Evolutionary conservation across 2,329 filamentous ascomycete genomes (phyloP).

Genomic region (Exophiala dermatitidis): DNA sequence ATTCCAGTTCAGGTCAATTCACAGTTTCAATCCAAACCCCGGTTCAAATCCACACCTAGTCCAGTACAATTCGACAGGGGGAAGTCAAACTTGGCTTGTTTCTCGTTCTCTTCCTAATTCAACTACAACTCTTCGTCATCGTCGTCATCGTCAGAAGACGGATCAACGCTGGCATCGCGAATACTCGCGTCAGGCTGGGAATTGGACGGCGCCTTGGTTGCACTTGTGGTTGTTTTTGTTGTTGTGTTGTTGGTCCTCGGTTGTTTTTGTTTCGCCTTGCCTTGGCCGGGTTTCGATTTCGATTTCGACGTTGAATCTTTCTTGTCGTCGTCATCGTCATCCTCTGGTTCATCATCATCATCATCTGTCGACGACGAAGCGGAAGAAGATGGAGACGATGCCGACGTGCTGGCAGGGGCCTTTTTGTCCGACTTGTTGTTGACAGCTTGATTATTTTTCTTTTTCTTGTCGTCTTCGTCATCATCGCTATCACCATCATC

Average conservation of each 20-base stretch:
- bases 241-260: too few relatives aligned
- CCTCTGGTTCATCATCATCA: slow-evolving; percentile 1
- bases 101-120: slow-evolving; percentile 1
- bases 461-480: background rate
- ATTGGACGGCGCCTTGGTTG: background rate
- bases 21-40: too few relatives aligned
- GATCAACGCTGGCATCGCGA: slow-evolving; percentile 11
- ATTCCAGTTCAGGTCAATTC: too few relatives aligned
- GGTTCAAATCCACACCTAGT: background rate
- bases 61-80: too few relatives aligned
- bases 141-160: slow-evolving; percentile 5
- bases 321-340: background rate
- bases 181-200: slow-evolving; percentile 8
- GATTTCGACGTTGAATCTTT: background rate
- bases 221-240: background rate
- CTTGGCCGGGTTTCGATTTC: background rate
- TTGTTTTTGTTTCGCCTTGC: background rate
- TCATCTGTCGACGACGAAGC: background rate
- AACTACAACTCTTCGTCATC: slow-evolving; percentile 1
- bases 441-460: background rate
- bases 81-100: background rate
- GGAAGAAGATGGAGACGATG: background rate
- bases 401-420: background rate
- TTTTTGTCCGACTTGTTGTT: background rate
- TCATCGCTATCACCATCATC: slow-evolving; percentile 5